These are phyloP conservation scores for Colletotrichum orbiculare DNA, from an alignment of 2,329 filamentous ascomycete species.

Conservation along the genomic window DNA sequence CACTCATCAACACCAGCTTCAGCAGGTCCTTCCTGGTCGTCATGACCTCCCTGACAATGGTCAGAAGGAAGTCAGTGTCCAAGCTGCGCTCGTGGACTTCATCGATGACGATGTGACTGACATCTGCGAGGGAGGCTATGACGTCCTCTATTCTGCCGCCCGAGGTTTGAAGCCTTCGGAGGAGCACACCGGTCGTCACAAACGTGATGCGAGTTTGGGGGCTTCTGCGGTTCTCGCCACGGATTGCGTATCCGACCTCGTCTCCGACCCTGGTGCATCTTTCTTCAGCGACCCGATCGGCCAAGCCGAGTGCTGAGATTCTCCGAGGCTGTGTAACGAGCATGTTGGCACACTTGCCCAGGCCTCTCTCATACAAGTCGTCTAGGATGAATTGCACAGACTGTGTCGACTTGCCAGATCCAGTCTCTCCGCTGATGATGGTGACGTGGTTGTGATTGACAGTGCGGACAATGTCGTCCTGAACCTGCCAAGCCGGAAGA, in stretches of 20 bases:
- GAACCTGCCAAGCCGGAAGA: constrained; percentile 89
- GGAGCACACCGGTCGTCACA: constrained; percentile 92
- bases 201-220: constrained; percentile 89
- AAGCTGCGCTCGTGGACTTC: constrained; percentile 96
- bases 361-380: constrained; percentile 80
- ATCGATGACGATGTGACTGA: constrained; percentile 95
- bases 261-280: constrained; percentile 83
- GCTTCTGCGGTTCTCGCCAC: constrained; percentile 85
- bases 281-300: constrained; percentile 94
- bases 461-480: constrained; percentile 79
- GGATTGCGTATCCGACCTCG: constrained; percentile 91
- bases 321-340: constrained; percentile 95
- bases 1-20: constrained; percentile 95
- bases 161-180: constrained; percentile 90
- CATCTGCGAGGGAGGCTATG: constrained; percentile 82
- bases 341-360: constrained; percentile 86
- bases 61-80: constrained; percentile 93
- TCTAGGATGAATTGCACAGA: constrained; percentile 96
- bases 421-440: constrained; percentile 96
- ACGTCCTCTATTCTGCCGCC: constrained; percentile 84
- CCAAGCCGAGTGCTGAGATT: constrained; percentile 93
- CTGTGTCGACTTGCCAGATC: constrained; percentile 96
- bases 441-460: constrained; percentile 86
- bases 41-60: constrained; percentile 86
- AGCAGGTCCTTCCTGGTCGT: constrained; percentile 79